These are phyloP conservation scores for Aspergillus coremiiformis DNA, from an alignment of 495 filamentous ascomycete genomes.

Conservation along the genomic window DNA sequence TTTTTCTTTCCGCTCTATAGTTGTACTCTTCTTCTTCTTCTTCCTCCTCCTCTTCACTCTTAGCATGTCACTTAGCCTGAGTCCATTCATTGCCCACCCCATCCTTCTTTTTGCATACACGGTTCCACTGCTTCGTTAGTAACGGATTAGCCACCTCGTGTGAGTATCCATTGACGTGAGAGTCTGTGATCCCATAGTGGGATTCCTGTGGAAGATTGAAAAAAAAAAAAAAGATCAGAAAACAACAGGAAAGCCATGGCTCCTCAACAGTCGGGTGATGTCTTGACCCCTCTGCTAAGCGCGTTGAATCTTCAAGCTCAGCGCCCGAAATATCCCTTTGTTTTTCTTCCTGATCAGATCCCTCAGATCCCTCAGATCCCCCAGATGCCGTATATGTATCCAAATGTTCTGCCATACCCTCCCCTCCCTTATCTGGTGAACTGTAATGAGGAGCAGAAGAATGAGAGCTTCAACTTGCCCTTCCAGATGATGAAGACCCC, in stretches of 20 bases:
- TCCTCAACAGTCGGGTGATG: not conserved
- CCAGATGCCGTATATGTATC: constrained; percentile 20
- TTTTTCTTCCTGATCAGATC: constrained; percentile 26
- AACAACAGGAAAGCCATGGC: constrained; percentile 13
- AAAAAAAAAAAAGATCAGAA: not conserved
- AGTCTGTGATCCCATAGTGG: not conserved
- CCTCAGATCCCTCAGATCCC: constrained; percentile 25
- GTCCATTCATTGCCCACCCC: constrained; percentile 22
- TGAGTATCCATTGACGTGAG: not conserved
- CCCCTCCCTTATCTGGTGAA: constrained; percentile 28
- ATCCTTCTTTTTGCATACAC: constrained; percentile 6
- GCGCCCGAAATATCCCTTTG: constrained; percentile 21
- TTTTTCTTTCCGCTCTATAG: not conserved
- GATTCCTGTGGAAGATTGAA: not conserved
- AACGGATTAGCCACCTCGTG: not conserved
- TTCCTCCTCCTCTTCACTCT: constrained; percentile 5
- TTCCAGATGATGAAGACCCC: constrained; percentile 39
- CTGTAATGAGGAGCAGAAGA: constrained; percentile 25
- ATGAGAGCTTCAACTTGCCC: constrained; percentile 24
- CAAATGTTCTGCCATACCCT: constrained; percentile 19
- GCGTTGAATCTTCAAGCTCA: constrained; percentile 23
- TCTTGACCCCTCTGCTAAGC: constrained; percentile 17
- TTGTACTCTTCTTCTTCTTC: not conserved
- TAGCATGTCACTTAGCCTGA: constrained; percentile 8
- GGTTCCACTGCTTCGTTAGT: not conserved